Evolutionary conservation across 1,139 yeast species (phyloP).

Genomic region (Geotrichum europaeum): DNA sequence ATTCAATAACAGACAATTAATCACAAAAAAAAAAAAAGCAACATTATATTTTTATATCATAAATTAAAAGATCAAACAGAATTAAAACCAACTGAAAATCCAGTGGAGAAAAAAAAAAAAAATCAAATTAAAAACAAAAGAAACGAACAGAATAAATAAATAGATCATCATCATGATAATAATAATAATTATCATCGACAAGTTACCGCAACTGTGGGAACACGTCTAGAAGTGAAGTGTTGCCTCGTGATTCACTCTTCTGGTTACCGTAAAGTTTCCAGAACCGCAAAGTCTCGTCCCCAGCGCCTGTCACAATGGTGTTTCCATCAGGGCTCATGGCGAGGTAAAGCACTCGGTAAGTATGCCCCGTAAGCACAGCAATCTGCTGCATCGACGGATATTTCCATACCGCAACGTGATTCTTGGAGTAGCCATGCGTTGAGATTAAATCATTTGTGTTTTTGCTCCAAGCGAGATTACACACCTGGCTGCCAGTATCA

Average conservation of each 20-base stretch:
- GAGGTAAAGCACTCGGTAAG: constrained; percentile 82
- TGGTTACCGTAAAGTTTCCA: constrained; percentile 89
- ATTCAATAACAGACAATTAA: too few species aligned
- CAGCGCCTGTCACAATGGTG: constrained; percentile 98
- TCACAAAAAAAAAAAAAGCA: too few species aligned
- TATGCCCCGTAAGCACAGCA: constrained; percentile 90
- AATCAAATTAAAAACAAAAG: background rate
- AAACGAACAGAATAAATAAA: background rate
- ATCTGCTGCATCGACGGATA: constrained; percentile 89
- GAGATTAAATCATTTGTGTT: constrained; percentile 89
- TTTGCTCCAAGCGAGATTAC: constrained; percentile 89
- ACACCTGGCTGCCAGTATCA: constrained; percentile 93
- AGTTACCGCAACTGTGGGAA: constrained; percentile 60
- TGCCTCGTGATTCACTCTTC: constrained; percentile 42
- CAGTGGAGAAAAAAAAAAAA: background rate
- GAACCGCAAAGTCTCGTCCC: constrained; percentile 90
- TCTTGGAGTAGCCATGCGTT: constrained; percentile 89
- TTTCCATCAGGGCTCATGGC: constrained; percentile 96
- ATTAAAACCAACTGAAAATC: background rate
- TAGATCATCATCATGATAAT: constrained; percentile 28
- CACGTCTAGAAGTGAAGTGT: constrained; percentile 58
- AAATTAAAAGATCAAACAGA: background rate
- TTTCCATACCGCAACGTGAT: constrained; percentile 92
- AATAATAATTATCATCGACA: background rate
- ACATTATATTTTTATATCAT: too few species aligned